Evolutionary conservation across 1,284 basidiomycete genomes (phyloP).

Genomic region (Testicularia cyperi): DNA sequence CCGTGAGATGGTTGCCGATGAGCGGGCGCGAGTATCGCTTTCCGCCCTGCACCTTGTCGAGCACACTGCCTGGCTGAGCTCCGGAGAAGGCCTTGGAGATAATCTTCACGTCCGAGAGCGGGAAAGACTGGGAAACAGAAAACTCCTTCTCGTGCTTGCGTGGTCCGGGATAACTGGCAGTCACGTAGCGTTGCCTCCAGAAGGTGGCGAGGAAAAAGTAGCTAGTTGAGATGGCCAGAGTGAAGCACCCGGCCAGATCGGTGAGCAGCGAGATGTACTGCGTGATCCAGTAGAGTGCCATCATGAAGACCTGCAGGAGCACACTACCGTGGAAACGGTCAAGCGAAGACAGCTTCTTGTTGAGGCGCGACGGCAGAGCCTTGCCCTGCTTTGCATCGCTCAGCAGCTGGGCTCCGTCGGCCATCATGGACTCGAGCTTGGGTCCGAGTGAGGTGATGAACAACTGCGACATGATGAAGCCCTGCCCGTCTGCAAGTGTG

Average conservation of each 20-base stretch:
- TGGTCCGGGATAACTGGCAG: slow-evolving; percentile 31
- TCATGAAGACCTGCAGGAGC: slow-evolving; percentile 41
- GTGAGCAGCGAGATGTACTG: slow-evolving; percentile 11
- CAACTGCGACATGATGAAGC: slow-evolving; percentile 54
- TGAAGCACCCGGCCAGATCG: slow-evolving; percentile 31
- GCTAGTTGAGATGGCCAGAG: slow-evolving; percentile 28
- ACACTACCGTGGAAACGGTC: slow-evolving; percentile 36
- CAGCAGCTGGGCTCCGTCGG: slow-evolving; percentile 36
- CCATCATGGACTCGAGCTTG: slow-evolving; percentile 49
- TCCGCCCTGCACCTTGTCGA: slow-evolving; percentile 32
- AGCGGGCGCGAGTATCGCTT: slow-evolving; percentile 18
- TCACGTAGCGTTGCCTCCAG: slow-evolving; percentile 49
- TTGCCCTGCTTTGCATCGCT: slow-evolving; percentile 43
- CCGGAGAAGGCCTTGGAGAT: slow-evolving; percentile 57
- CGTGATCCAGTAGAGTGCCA: slow-evolving; percentile 44
- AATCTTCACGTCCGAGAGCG: slow-evolving; percentile 50
- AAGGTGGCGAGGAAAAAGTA: slow-evolving; percentile 39
- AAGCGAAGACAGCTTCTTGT: slow-evolving; percentile 47
- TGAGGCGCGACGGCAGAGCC: slow-evolving; percentile 46
- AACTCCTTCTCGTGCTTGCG: slow-evolving; percentile 45
- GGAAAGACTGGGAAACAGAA: slow-evolving; percentile 19
- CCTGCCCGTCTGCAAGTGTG: slow-evolving; percentile 53
- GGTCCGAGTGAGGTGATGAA: slow-evolving; percentile 49
- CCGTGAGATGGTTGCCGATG: slow-evolving; percentile 48
- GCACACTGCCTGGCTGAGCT: slow-evolving; percentile 34